These are phyloP conservation scores for Alternaria brassicae DNA, from an alignment of 2,329 filamentous ascomycete species.

Conservation along the genomic window DNA sequence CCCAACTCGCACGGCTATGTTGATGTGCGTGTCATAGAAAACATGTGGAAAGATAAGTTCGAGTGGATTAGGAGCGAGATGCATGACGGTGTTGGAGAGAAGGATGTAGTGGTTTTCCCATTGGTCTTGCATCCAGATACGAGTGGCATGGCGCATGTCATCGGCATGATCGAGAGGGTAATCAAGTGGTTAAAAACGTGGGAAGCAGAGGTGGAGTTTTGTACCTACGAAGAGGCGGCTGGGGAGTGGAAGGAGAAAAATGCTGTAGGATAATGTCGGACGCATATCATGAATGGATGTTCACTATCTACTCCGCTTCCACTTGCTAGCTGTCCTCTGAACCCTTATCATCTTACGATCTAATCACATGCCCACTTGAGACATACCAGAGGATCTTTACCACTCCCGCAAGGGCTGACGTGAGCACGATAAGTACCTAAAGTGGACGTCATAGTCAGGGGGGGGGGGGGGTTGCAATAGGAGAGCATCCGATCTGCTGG, in stretches of 20 bases:
- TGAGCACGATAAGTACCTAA: too few relatives aligned
- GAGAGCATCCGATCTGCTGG: too few relatives aligned
- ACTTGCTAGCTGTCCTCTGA: not conserved
- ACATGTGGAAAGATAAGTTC: constrained; percentile 68
- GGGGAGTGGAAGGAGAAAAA: constrained; percentile 48
- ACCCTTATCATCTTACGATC: not conserved
- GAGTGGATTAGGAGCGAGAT: constrained; percentile 58
- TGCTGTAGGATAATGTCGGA: not conserved
- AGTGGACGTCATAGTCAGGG: too few relatives aligned
- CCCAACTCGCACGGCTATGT: constrained; percentile 66
- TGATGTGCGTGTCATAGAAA: constrained; percentile 63
- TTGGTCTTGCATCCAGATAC: constrained; percentile 65
- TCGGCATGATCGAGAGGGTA: constrained; percentile 64
- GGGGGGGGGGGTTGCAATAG: too few relatives aligned
- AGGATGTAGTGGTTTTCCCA: constrained; percentile 56
- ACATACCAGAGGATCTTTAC: too few relatives aligned
- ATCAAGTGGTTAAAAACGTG: constrained; percentile 59
- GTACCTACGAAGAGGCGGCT: constrained; percentile 54
- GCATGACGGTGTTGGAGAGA: constrained; percentile 42
- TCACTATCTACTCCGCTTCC: not conserved
- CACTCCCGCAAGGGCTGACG: too few relatives aligned
- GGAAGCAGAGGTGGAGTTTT: constrained; percentile 56
- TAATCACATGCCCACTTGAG: not conserved
- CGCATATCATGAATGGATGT: not conserved
- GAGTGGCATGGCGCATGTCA: constrained; percentile 67